Base-by-base conservation (phyloP, 495 filamentous ascomycete species). In the Aspergillus wentii region DNA sequence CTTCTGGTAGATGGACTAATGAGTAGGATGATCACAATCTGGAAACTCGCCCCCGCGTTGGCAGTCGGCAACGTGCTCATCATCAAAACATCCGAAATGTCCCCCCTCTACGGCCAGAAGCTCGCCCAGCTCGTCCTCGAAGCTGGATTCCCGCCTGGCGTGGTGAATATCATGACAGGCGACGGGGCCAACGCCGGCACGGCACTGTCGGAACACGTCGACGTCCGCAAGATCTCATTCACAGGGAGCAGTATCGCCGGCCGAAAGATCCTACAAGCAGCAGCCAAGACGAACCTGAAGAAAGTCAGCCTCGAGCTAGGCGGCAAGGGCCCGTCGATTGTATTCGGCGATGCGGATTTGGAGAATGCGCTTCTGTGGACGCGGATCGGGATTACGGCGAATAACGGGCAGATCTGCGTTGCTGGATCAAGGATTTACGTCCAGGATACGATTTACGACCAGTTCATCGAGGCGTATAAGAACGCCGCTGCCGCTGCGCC, bases 11-110 rank as follows among this genome's bases (percentile, higher is more conserved):
- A 20, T 18, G n/a, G 10, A 86, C 82, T 84, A 88, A 88, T 50
- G 87, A 80, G 58, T 86, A 35, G 73, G 62, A 94, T 94, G 85
- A 86, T 88, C 5, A 83, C 85, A 0, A 55, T 57, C 17, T 65
- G 61, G 61, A 81, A 80, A 43, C 44, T 78, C 5, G 78, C 71
- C 4, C 73, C 76, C 0, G 75, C 76, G 0, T 49, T 82, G 1
- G 71, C 70, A 0, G 66, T 72, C 0, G 79, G 79, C 0, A 80
- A 81, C 51, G 66, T 65, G 2, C 63, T 95, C 36, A 81, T 97
- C 49, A 66, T 97, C 43, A 97, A 97, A 66, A 81, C 88, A 7
- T 94, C 91, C 0, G 91, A 97, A 64, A 78, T 86, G 40, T 88
- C 95, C 34, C 91, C 91, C 3, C 86, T 92, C 9, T 88, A 85